A percentile compares a stretch with the other conserved stretches of the same genome.
Evolutionary conservation across 208 protist genomes (phyloP).

Genomic region (Acanthamoeba castellanii): DNA sequence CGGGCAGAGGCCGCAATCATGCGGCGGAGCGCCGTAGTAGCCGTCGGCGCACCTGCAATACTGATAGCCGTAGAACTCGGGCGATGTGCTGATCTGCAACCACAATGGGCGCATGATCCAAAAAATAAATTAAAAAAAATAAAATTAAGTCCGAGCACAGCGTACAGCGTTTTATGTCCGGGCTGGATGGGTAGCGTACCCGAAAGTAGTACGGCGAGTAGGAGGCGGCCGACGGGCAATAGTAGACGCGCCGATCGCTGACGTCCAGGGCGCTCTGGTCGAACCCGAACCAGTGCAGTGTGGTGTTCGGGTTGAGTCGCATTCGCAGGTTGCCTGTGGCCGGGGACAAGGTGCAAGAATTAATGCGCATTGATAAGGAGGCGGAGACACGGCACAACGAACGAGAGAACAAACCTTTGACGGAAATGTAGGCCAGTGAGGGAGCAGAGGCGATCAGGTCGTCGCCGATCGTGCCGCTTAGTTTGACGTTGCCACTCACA

Average conservation of each 20-base stretch:
- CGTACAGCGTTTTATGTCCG: too few species aligned
- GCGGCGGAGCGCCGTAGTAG: background rate
- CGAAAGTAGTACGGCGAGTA: slow-evolving; percentile 1
- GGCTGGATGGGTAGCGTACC: background rate
- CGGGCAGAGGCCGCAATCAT: background rate
- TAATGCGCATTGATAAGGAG: too few species aligned
- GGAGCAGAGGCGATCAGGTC: background rate
- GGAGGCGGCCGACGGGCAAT: background rate
- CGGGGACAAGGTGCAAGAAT: too few species aligned
- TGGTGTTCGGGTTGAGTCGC: background rate
- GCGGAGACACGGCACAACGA: too few species aligned
- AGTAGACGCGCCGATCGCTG: background rate
- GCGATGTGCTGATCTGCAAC: background rate
- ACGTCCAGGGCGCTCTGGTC: background rate
- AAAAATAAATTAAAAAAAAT: too few species aligned
- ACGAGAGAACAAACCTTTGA: background rate
- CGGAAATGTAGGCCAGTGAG: background rate
- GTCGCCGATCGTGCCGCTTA: background rate
- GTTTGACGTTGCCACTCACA: background rate
- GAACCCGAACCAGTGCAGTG: background rate
- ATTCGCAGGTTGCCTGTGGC: background rate
- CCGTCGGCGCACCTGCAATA: background rate
- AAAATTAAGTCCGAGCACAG: too few species aligned
- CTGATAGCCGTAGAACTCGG: background rate
- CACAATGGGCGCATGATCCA: too few species aligned